phyloP scores from a whole-genome alignment of 2,329 filamentous ascomycete genomes.

The Calonectria ilicicola region DNA sequence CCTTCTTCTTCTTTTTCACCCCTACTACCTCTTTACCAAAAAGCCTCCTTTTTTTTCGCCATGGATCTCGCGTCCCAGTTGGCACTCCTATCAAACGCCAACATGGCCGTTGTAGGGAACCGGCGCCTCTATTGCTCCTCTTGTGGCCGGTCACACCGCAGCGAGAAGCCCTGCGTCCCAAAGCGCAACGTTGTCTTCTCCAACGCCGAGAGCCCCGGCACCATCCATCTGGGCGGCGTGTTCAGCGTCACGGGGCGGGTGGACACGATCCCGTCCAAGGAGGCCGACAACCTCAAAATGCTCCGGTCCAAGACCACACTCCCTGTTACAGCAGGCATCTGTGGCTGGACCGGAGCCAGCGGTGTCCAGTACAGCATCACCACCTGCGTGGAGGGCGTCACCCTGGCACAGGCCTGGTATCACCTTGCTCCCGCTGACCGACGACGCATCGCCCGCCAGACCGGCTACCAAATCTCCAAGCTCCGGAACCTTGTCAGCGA shows the following conservation, averaged over 20 bases:
- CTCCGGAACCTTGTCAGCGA: neutral
- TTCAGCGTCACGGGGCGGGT: neutral
- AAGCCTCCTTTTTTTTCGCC: too few relatives aligned
- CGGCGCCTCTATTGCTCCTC: neutral
- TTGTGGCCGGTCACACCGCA: neutral
- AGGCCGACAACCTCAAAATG: neutral
- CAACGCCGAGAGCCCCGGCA: neutral
- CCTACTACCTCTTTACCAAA: too few relatives aligned
- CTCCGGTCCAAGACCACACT: neutral
- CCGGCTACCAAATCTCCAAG: neutral
- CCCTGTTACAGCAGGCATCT: neutral
- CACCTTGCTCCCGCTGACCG: neutral
- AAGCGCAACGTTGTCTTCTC: too few relatives aligned
- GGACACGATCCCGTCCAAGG: neutral
- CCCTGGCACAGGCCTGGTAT: neutral
- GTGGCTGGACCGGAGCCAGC: too few relatives aligned
- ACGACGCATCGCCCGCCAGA: neutral
- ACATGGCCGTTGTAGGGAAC: neutral
- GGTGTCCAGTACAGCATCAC: neutral
- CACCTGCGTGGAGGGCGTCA: neutral
- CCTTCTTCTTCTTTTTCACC: neutral
- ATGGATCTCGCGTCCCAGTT: too few relatives aligned
- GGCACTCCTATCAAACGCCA: neutral
- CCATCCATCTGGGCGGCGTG: accelerated
- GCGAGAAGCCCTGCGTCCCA: neutral